Conservation (phyloP, 495 filamentous ascomycete species). For the Aspergillus campestris region DNA sequence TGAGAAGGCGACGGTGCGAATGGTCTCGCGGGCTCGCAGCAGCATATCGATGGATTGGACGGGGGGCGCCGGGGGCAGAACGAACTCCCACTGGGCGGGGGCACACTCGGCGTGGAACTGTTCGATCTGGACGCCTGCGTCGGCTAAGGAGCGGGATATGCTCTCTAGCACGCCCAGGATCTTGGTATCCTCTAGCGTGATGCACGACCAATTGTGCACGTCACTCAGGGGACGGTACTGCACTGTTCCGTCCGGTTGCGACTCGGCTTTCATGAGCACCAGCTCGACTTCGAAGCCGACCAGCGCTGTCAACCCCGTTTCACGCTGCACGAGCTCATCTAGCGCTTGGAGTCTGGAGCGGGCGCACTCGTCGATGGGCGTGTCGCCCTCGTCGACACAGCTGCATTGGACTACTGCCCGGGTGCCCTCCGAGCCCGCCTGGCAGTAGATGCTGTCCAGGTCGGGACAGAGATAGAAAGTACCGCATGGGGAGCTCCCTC, state of each 20-base stretch:
- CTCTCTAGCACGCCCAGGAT: constrained; percentile 49
- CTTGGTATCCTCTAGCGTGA: constrained; percentile 11
- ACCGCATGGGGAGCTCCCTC: constrained; percentile 34
- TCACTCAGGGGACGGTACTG: constrained; percentile 3
- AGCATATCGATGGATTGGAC: constrained; percentile 58
- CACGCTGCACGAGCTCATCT: constrained; percentile 27
- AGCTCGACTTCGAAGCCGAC: constrained; percentile 74
- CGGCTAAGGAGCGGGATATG: constrained; percentile 41
- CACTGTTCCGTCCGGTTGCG: background rate
- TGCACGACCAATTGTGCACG: constrained; percentile 6
- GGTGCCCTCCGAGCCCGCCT: constrained; percentile 36
- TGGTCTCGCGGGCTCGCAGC: constrained; percentile 55
- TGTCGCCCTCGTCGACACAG: constrained; percentile 20
- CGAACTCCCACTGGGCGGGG: constrained; percentile 65
- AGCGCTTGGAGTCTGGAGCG: constrained; percentile 41
- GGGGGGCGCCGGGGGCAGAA: constrained; percentile 51
- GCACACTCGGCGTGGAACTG: constrained; percentile 63
- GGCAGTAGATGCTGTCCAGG: constrained; percentile 40
- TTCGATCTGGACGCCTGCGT: constrained; percentile 50
- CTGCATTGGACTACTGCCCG: constrained; percentile 43
- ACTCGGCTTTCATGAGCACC: constrained; percentile 42
- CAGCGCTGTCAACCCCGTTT: constrained; percentile 39
- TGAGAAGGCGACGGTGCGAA: constrained; percentile 46
- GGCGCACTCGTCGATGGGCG: constrained; percentile 40
- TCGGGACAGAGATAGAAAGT: constrained; percentile 46